Evolutionary conservation across 768 basidiomycete species (phyloP), one percentile per base, ranked within the genome.

Genomic region (Mycena kentingensis): DNA sequence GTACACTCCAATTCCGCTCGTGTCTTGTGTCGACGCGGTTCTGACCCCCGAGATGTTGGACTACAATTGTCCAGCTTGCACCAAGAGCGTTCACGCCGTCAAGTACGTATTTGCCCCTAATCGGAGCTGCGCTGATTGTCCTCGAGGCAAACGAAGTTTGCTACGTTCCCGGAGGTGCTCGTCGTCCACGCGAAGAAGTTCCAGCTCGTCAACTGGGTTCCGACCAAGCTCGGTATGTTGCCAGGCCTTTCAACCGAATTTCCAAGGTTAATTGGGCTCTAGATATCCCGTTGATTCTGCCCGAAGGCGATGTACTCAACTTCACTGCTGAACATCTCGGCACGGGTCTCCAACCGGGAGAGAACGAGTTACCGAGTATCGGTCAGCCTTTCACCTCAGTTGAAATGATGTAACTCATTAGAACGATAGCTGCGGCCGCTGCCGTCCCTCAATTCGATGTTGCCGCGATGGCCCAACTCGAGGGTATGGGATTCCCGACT

Each of bases 181-280:
- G 85, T 96, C 7, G 69, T 99, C 1, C 95, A 97, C 57, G 87
- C 93, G 36, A 91, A 90, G 65, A 96, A 96, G 62, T 98, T 97
- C 74, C 90, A 94, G 68, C 80, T 96, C 4, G 87, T 93, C 35
- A 93, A 93, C 60, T 98, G 97, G 97, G 92, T 99, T 1, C 97
- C 97, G 0, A 80, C 87, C 3, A 99, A 99, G 70, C 77, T 98
- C 25, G 92, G 93, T 93, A 56, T 16, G 83, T 65, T 6, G 25
- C 19, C 11, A 12, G 36, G 21, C 26, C 32, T 27, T 15, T 3
- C 16, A 18, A 15, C 19, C 27, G 26, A 27, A 22, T 27, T 22
- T 5, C 34, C 24, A 16, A 22, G 19, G 46, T 7, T 16, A 27
- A 15, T 10, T 25, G 21, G 4, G 39, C n/a, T 34, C 15, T 15